Base-by-base conservation (phyloP, 1,284 basidiomycete species). In the Phlebopus sp. region DNA sequence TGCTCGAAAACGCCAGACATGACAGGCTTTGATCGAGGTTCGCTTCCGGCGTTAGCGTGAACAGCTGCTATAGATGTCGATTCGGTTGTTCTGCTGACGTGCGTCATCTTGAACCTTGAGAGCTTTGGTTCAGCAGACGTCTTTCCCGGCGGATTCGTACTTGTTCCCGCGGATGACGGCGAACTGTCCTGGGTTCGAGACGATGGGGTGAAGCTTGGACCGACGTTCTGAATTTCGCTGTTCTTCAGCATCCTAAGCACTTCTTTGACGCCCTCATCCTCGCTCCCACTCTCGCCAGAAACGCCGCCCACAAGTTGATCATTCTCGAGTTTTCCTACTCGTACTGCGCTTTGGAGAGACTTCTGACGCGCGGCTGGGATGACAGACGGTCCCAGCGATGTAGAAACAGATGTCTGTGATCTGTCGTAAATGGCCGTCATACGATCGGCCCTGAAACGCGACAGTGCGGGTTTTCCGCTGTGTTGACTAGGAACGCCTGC, bases 371-470 rank as follows among this genome's bases (percentile, higher is more conserved):
- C 72, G 11, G 68, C 75, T 4, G 85, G 77, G 35, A 84, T 57
- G 25, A 79, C 66, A 5, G 74, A 72, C 29, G 71, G 69, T 37
- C 70, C 78, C 27, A 80, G 62, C 3, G 75, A 75, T 40, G 58
- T 68, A 15, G 74, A 70, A 4, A 66, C 44, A 13, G 57, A 54
- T 40, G 63, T 55, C 27, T 59, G 53, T 2, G 71, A 64, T 19
- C 65, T 62, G 50, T 71, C 68, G 52, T 77, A 79, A 1, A 75
- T 69, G 35, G 73, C 66, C 14, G 73, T 67, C 38, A 79, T 63
- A n/a, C 73, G 77, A 42, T 68, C 73, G 2, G 80, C 75, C 60
- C 77, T 84, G 66, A 89, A 89, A 29, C 72, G 76, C 5, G 86
- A 88, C 32, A 81, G 63, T 1, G 72, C 60, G 7, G 76, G 67